Percentiles rank a stretch among this genome's conserved stretches.
phyloP scores from a whole-genome alignment of 202 grass and related monocot genomes.

The Thinopyrum obtusiflorum region DNA sequence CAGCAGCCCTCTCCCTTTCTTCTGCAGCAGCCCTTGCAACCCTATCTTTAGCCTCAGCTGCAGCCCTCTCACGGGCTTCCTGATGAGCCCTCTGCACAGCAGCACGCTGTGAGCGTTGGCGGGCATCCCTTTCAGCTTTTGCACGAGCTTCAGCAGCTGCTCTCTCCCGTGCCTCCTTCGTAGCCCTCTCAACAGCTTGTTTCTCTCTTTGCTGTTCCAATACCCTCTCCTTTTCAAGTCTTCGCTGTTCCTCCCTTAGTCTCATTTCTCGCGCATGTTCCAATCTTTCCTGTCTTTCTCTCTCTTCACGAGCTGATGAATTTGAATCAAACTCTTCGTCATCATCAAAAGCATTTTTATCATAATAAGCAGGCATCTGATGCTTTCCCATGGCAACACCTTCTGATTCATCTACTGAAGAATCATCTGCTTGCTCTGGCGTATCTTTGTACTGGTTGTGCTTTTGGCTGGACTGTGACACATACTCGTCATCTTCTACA shows the following conservation, averaged over 20 bases:
- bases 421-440: slow-evolving; percentile 35
- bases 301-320: slow-evolving; percentile 46
- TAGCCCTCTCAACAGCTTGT: slow-evolving; percentile 76
- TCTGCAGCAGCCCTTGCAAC: slow-evolving; percentile 48
- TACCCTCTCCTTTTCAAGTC: slow-evolving; percentile 55
- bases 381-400: slow-evolving; percentile 55
- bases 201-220: slow-evolving; percentile 46
- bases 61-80: slow-evolving; percentile 67
- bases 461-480: slow-evolving; percentile 42
- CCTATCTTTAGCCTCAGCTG: slow-evolving; percentile 52
- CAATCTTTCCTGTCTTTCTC: slow-evolving; percentile 43
- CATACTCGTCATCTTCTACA: slow-evolving; percentile 35
- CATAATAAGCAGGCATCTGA: slow-evolving; percentile 49
- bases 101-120: slow-evolving; percentile 48
- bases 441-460: slow-evolving; percentile 50
- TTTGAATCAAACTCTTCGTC: slow-evolving; percentile 63
- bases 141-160: slow-evolving; percentile 60
- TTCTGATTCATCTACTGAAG: slow-evolving; percentile 68
- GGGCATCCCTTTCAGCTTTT: slow-evolving; percentile 58
- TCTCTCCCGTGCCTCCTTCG: slow-evolving; percentile 62
- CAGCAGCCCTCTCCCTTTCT: slow-evolving; percentile 40
- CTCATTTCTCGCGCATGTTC: slow-evolving; percentile 50
- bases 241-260: slow-evolving; percentile 46
- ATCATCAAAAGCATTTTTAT: slow-evolving; percentile 35
- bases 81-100: slow-evolving; percentile 63